Percentiles rank a stretch among this genome's conserved stretches.
Conservation (phyloP, 257 asterid species). For the Haberlea rhodopensis region DNA sequence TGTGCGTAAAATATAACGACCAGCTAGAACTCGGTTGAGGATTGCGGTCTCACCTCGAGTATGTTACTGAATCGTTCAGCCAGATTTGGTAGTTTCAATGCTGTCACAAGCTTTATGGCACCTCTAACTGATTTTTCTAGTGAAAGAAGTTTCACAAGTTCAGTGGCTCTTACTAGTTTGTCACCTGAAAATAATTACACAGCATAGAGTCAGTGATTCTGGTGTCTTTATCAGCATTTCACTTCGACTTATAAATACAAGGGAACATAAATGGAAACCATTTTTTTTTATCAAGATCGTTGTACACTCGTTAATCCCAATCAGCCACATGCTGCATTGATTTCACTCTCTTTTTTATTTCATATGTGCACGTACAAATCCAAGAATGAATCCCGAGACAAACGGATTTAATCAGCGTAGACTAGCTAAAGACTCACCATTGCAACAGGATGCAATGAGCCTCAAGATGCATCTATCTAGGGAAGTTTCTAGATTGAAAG, state of each 20-base stretch:
- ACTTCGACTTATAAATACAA: not conserved
- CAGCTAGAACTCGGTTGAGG: constrained; percentile 1
- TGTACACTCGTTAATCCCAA: not conserved
- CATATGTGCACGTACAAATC: not conserved
- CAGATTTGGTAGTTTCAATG: constrained; percentile 81
- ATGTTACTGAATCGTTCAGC: constrained; percentile 89
- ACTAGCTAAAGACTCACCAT: constrained; percentile 43
- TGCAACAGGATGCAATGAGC: constrained; percentile 93
- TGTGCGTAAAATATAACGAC: not conserved
- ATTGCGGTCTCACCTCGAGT: constrained; percentile 71
- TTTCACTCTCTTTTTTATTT: not conserved
- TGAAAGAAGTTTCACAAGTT: constrained; percentile 80
- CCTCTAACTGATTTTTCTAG: constrained; percentile 82
- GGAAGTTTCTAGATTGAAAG: constrained; percentile 72
- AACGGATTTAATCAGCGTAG: not conserved
- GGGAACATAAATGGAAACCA: not conserved
- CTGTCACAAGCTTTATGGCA: constrained; percentile 93
- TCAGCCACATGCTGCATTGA: not conserved
- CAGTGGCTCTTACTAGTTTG: constrained; percentile 90
- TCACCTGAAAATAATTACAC: constrained; percentile 58
- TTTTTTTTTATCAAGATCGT: not conserved
- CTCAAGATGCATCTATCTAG: constrained; percentile 87
- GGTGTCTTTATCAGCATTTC: too few relatives aligned
- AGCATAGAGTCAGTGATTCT: constrained; percentile 3
- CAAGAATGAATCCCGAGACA: not conserved